Evolutionary conservation across 345 rosid species (phyloP).

Genomic region (Draba incana): DNA sequence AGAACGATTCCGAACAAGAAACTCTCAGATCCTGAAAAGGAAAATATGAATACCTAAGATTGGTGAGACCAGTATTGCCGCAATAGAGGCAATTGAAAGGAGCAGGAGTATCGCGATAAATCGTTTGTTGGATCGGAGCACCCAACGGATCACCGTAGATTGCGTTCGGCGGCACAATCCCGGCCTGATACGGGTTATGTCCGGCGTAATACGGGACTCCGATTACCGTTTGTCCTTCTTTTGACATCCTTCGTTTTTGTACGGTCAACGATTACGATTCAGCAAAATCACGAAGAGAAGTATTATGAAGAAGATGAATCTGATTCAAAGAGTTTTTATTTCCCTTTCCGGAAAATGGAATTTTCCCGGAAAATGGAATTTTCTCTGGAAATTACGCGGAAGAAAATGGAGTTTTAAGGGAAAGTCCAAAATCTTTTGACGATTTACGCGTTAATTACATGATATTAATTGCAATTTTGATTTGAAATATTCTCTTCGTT

Average conservation of each 20-base stretch:
- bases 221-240: slow-evolving; percentile 56
- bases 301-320: neutral
- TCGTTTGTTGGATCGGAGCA: slow-evolving; percentile 80
- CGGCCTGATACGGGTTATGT: slow-evolving; percentile 72
- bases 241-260: slow-evolving; percentile 44
- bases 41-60: slow-evolving; percentile 53
- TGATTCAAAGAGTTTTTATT: neutral
- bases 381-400: slow-evolving; percentile 26
- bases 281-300: neutral
- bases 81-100: slow-evolving; percentile 83
- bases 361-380: too few relatives aligned
- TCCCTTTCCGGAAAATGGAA: neutral
- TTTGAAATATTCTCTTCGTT: slow-evolving; percentile 8
- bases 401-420: neutral
- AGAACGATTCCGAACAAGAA: neutral
- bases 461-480: neutral
- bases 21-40: neutral
- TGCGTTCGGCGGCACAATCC: slow-evolving; percentile 74
- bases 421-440: slow-evolving; percentile 10
- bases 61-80: slow-evolving; percentile 78
- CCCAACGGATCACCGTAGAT: slow-evolving; percentile 74
- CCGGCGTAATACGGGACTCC: slow-evolving; percentile 77
- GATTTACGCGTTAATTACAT: slow-evolving; percentile 1
- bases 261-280: slow-evolving; percentile 23
- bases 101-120: slow-evolving; percentile 91